Percentiles rank a stretch among this genome's conserved stretches.
Conservation (phyloP, 495 filamentous ascomycete species). For the Tuber borchii region DNA sequence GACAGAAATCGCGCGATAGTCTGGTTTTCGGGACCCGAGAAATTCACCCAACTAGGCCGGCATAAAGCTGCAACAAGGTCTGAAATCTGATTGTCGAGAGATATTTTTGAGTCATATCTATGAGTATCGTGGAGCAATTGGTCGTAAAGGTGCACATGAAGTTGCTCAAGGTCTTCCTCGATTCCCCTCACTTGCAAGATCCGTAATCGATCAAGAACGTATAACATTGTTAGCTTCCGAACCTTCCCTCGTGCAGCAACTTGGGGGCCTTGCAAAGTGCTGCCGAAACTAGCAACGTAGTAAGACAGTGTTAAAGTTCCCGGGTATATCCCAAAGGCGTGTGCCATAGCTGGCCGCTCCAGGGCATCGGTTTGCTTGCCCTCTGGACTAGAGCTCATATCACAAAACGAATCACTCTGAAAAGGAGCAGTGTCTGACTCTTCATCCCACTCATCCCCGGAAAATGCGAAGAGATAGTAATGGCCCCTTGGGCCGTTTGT, state of each 20-base stretch:
- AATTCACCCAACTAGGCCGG: conserved; percentile 60
- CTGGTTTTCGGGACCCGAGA: conserved; percentile 57
- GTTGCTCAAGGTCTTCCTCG: conserved; percentile 35
- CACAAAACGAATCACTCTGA: conserved; percentile 41
- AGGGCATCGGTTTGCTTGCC: conserved; percentile 43
- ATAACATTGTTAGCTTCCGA: conserved; percentile 40
- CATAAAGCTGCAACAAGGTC: conserved; percentile 61
- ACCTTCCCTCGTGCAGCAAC: conserved; percentile 36
- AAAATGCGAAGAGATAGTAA: conserved; percentile 38
- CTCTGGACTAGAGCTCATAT: conserved; percentile 41
- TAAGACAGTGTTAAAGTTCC: conserved; percentile 48
- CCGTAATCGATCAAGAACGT: conserved; percentile 41
- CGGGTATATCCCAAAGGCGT: conserved; percentile 47
- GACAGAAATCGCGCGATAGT: conserved; percentile 59
- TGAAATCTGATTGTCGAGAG: conserved; percentile 60
- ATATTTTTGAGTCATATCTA: conserved; percentile 44
- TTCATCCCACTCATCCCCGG: conserved; percentile 42
- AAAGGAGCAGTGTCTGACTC: conserved; percentile 38
- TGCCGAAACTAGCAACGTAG: conserved; percentile 44
- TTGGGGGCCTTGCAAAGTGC: conserved; percentile 30
- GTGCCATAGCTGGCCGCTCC: conserved; percentile 50
- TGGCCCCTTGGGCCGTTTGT: conserved; percentile 37
- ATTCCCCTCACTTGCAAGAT: conserved; percentile 35
- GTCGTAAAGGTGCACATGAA: conserved; percentile 43
- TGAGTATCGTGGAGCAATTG: conserved; percentile 47